Evolutionary conservation across 1,139 yeast species (phyloP).

Genomic region (Yamadazyma buinensis): DNA sequence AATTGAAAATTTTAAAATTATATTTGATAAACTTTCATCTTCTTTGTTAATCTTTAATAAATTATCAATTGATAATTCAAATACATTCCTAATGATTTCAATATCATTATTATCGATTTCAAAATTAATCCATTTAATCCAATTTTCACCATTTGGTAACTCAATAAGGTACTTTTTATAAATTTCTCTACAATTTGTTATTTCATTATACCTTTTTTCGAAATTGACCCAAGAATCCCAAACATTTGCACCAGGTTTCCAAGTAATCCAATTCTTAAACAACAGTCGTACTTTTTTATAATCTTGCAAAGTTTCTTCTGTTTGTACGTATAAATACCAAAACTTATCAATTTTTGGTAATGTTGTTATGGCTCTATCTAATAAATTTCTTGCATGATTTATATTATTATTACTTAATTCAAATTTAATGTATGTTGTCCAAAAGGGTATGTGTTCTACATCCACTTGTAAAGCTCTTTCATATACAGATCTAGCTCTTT

Average conservation of each 20-base stretch:
- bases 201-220: slow-evolving; percentile 65
- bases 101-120: slow-evolving; percentile 18
- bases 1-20: slow-evolving; percentile 52
- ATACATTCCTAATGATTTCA: slow-evolving; percentile 51
- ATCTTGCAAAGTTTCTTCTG: slow-evolving; percentile 78
- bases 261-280: slow-evolving; percentile 76
- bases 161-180: slow-evolving; percentile 54
- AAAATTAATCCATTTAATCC: slow-evolving; percentile 51
- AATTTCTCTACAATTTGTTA: slow-evolving; percentile 52
- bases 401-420: slow-evolving; percentile 72
- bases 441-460: slow-evolving; percentile 69
- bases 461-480: slow-evolving; percentile 86
- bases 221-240: slow-evolving; percentile 77
- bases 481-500: slow-evolving; percentile 75
- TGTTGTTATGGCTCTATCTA: slow-evolving; percentile 72
- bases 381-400: slow-evolving; percentile 83
- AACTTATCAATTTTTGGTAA: slow-evolving; percentile 80
- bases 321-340: slow-evolving; percentile 79
- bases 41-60: slow-evolving; percentile 24
- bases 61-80: slow-evolving; percentile 62
- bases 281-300: slow-evolving; percentile 58
- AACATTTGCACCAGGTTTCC: slow-evolving; percentile 64
- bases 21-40: slow-evolving; percentile 22
- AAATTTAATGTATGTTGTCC: slow-evolving; percentile 80
- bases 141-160: slow-evolving; percentile 52